These are phyloP conservation scores for Viola pubescens DNA, from an alignment of 441 rosid genomes.

Conservation along the genomic window DNA sequence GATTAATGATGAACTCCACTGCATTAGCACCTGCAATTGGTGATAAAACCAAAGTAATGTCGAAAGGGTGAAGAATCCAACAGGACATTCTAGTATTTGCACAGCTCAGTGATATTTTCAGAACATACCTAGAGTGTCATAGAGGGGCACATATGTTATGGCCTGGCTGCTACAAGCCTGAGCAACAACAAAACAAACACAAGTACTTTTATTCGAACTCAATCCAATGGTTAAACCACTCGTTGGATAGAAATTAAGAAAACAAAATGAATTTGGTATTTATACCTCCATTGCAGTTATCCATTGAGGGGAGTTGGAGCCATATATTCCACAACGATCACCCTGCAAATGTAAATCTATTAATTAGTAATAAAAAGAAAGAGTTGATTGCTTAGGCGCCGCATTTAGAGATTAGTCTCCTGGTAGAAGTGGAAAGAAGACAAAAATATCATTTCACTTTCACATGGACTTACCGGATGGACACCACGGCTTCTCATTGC, in stretches of 20 bases:
- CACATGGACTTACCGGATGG: conserved; percentile 61
- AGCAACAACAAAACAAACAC: conserved; percentile 6
- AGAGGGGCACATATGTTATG: conserved; percentile 71
- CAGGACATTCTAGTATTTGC: neutral
- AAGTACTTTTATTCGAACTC: too few species aligned
- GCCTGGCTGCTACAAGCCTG: conserved; percentile 86
- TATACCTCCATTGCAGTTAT: conserved; percentile 74
- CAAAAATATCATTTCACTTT: too few species aligned
- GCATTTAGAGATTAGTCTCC: neutral
- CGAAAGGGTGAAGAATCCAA: neutral
- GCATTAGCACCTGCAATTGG: conserved; percentile 64
- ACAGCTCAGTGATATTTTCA: neutral
- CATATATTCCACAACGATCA: conserved; percentile 76
- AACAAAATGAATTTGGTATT: neutral
- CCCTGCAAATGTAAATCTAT: conserved; percentile 33
- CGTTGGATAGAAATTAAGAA: neutral
- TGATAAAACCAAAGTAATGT: neutral
- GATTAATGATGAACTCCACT: conserved; percentile 82
- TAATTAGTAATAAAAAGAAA: neutral
- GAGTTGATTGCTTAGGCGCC: neutral
- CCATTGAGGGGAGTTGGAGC: conserved; percentile 82
- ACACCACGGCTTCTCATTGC: conserved; percentile 59
- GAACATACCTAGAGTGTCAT: conserved; percentile 71
- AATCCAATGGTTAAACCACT: too few species aligned
- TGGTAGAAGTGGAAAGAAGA: too few species aligned